Evolutionary conservation across 352 stramenopile species (phyloP), one percentile per base, ranked within the genome.

Genomic region (Phytophthora macrochlamydospora): DNA sequence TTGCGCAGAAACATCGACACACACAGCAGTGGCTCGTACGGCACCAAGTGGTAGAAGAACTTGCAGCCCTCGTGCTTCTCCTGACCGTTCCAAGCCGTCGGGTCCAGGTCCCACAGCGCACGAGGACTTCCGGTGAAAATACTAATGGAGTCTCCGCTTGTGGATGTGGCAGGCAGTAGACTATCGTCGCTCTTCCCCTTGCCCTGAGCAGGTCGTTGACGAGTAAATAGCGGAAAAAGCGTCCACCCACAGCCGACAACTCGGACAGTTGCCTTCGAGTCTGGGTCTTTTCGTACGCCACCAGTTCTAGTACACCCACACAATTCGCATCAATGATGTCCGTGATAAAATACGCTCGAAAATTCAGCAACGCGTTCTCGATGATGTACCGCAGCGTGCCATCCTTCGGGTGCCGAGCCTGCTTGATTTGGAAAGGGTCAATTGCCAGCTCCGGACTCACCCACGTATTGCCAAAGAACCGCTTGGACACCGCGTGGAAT

Each of bases 391-490:
- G 78, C 28, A 90, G 30, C 2, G 71, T 75, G 45, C 78, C 80
- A 33, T 81, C 66, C 35, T 80, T 83, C 1, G 70, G 52, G 43
- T 83, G 65, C 13, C 76, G 76, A n/a, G 65, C 64, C 29, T 84
- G 76, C 31, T 82, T 80, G 69, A 91, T 86, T 30, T 79, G 56
- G 40, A 78, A 75, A 1, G 72, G 52, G 31, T 91, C 79, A 30
- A 89, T 56, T 3, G 67, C 62, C 13, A 94, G 63, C 59, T 93
- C 85, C 1, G 85, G 79, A 53, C 78, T 94, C 2, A 87, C 88
- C 87, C 87, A 98, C 38, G 94, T 98, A 40, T 96, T 97, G 3
- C 94, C 94, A 62, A 97, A 98, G 70, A 98, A 98, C 9, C 91
- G 80, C 63, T 91, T 92, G 0, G 87, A 87, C 2, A 67, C 35